These are phyloP conservation scores for Yarrowia sp. DNA, from an alignment of 805 yeast genomes.

Conservation along the genomic window DNA sequence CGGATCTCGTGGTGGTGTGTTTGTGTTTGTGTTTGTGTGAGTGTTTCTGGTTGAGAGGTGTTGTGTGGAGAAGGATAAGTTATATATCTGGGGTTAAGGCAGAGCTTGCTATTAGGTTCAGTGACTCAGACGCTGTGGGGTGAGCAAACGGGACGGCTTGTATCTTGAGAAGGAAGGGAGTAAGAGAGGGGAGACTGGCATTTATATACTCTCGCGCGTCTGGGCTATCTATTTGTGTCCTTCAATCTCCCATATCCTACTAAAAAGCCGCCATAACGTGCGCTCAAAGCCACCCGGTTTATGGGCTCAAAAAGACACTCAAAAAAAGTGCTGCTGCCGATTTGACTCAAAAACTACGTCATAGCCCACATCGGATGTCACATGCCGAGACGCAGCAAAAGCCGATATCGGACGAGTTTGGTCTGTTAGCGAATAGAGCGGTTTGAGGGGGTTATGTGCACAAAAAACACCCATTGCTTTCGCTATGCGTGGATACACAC, in stretches of 20 bases:
- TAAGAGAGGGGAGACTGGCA: background rate
- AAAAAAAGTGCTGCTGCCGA: background rate
- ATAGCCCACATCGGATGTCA: slow-evolving; percentile 12
- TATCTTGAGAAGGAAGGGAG: background rate
- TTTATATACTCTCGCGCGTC: background rate
- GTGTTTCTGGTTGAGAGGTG: background rate
- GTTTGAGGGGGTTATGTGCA: too few relatives aligned
- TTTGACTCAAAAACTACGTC: slow-evolving; percentile 9
- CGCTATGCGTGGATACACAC: too few relatives aligned
- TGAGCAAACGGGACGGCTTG: background rate
- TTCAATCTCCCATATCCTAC: background rate
- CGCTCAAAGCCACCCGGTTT: background rate
- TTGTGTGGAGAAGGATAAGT: slow-evolving; percentile 21
- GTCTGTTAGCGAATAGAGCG: too few relatives aligned
- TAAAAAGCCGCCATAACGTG: background rate
- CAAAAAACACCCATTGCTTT: too few relatives aligned
- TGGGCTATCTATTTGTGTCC: background rate
- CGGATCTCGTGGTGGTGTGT: background rate
- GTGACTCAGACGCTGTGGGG: slow-evolving; percentile 24
- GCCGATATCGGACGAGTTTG: background rate
- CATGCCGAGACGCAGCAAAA: slow-evolving; percentile 19
- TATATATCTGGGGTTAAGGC: slow-evolving; percentile 24
- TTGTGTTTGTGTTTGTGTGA: background rate
- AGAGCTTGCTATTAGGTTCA: slow-evolving; percentile 8
- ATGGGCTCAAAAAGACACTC: too few relatives aligned